Evolutionary conservation across 768 basidiomycete species (phyloP), one percentile per base, ranked within the genome.

Genomic region (Tephrocybe sp.): DNA sequence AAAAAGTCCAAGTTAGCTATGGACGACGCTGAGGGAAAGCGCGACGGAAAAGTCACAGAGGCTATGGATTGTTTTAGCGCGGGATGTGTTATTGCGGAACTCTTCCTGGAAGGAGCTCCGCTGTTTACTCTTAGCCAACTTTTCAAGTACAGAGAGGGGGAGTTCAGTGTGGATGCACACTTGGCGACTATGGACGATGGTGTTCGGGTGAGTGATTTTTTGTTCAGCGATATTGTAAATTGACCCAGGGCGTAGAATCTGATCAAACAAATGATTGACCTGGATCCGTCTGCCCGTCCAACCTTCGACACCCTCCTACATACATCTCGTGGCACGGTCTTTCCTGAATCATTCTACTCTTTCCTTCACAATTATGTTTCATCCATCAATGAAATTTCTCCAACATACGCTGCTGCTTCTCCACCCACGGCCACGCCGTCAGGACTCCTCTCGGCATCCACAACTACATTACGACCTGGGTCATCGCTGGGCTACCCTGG

Each of bases 51-150:
- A 58, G 86, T 98, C 20, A 95, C 93, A 0, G 93, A 99, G 68
- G 79, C 89, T 3, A 99, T 99, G 97, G 97, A 99, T 65, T 89
- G 94, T 45, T 99, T 98, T 62, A 92, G 93, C 56, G 80, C 81
- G 0, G 97, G 97, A 19, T 98, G 96, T 65, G 94, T 98, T 12
- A 81, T 98, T 32, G 92, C 94, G 0, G 97, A 99, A 68, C 76
- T 99, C 55, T 98, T 97, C 72, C 74, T 94, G 52, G 97, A 99
- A 63, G 97, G 97, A 2, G 85, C 90, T 0, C 89, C 89, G 2
- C 75, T 97, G 46, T 98, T 98, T 72, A 92, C 89, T 0, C 77
- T 99, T 43, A 93, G 92, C 65, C 95, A 98, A 63, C 72, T 99
- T 49, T 98, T 91, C 78, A 93, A 94, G 66, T 99, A 95, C 62